Evolutionary conservation across 257 asterid genomes (phyloP), one percentile per base, ranked within the genome.

Genomic region (Solanum ossicruentum): DNA sequence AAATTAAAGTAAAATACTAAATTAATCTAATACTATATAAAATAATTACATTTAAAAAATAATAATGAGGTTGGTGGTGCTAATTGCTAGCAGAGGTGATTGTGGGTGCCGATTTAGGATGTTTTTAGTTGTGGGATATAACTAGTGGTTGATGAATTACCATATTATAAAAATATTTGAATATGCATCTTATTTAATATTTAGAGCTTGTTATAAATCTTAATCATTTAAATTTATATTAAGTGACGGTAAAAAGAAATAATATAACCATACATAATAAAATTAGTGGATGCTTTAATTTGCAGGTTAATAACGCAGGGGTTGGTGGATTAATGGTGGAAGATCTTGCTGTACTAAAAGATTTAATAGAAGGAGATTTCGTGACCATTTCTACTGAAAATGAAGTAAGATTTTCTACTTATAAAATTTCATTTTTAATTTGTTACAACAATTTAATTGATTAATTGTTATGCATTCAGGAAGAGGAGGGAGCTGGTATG

Each of bases 231-330:
- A 5, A 36, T 36, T 36, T 36, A 36, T 36, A 4, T 36, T 36
- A 36, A 36, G 39, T 36, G 6, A 36, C 1, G 39, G 39, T 36
- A 36, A 36, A 36, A 36, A 36, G 0, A 36, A 2, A 28, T 28
- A 36, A 36, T 36, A 36, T 3, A 36, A 36, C 39, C 39, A 36
- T 36, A 36, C 41, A 4, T 36, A 36, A 36, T 36, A 36, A 36
- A 36, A 36, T 36, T 36, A 36, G 41, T 36, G 41, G 41, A 36
- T 43, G 47, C 47, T 43, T 43, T 43, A 43, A 43, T 43, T 73
- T 73, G 83, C 89, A 92, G 97, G 92, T 93, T n/a, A 92, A 93
- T 85, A 92, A 93, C 83, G 96, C 96, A n/a, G 96, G 91, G 67
- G 39, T 91, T 56, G 16, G 73, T 84, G 97, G 96, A 85, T 69